Conservation (phyloP, 164 flowering plant species). For the Brasenia schreberi region DNA sequence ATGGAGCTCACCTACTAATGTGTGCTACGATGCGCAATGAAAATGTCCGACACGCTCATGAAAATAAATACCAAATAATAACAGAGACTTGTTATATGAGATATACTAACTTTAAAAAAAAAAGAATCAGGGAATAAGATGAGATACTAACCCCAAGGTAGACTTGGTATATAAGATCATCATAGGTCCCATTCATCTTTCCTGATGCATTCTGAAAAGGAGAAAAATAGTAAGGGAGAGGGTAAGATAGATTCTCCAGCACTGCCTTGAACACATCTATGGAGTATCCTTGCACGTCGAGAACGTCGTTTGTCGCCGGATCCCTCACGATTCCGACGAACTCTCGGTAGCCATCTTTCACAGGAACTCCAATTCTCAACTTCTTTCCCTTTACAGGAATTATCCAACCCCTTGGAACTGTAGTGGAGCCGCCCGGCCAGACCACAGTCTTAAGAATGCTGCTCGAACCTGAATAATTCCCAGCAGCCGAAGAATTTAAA, state of each 20-base stretch:
- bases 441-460: constrained; percentile 8
- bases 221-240: constrained; percentile 22
- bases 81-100: too few relatives aligned
- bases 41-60: too few relatives aligned
- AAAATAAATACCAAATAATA: too few relatives aligned
- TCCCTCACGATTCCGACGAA: constrained; percentile 15
- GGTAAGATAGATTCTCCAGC: constrained; percentile 19
- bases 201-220: constrained; percentile 10
- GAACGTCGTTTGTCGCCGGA: neutral
- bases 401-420: constrained; percentile 19
- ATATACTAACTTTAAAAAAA: neutral
- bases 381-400: constrained; percentile 19
- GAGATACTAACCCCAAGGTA: constrained; percentile 10
- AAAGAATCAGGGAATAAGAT: neutral
- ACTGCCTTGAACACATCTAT: constrained; percentile 29
- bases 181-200: constrained; percentile 6
- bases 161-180: constrained; percentile 19
- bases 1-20: too few relatives aligned
- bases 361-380: constrained; percentile 27
- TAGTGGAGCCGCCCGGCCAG: constrained; percentile 26
- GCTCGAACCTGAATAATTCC: neutral
- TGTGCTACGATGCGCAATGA: too few relatives aligned
- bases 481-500: neutral
- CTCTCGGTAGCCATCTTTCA: constrained; percentile 13
- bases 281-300: constrained; percentile 14